Evolutionary conservation across 805 yeast genomes (phyloP).

Genomic region (Candida alai): DNA sequence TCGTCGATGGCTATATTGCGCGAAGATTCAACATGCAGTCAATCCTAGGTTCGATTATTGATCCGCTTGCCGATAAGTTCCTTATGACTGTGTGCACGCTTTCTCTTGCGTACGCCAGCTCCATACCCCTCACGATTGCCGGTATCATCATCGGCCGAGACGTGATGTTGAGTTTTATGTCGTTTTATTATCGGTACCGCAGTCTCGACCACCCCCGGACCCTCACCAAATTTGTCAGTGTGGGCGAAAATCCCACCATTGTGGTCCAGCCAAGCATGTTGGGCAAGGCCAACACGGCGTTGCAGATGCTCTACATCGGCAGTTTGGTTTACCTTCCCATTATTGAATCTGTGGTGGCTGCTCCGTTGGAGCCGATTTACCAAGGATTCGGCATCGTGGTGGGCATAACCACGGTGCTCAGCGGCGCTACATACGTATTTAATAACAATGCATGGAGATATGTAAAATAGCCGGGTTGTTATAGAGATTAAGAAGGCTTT

Average conservation of each 20-base stretch:
- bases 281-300: constrained; percentile 83
- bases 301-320: constrained; percentile 88
- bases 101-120: constrained; percentile 62
- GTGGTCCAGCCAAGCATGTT: constrained; percentile 84
- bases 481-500: constrained; percentile 7
- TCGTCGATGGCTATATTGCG: constrained; percentile 89
- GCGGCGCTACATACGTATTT: constrained; percentile 76
- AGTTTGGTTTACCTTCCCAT: constrained; percentile 35
- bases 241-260: constrained; percentile 67
- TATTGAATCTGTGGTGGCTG: constrained; percentile 19
- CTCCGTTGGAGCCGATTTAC: constrained; percentile 13
- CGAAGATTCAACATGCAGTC: constrained; percentile 72
- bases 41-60: constrained; percentile 84
- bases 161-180: constrained; percentile 64
- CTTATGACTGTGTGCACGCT: constrained; percentile 84
- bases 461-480: constrained; percentile 19
- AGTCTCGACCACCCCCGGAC: constrained; percentile 78
- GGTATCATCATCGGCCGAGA: constrained; percentile 81
- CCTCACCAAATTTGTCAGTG: constrained; percentile 67
- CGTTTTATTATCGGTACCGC: constrained; percentile 65
- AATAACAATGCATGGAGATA: constrained; percentile 66
- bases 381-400: constrained; percentile 26
- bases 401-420: constrained; percentile 61
- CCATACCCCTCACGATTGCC: constrained; percentile 67
- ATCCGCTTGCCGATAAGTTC: constrained; percentile 92